phyloP scores from a whole-genome alignment of 2,329 filamentous ascomycete genomes.

The Monilinia aucupariae region DNA sequence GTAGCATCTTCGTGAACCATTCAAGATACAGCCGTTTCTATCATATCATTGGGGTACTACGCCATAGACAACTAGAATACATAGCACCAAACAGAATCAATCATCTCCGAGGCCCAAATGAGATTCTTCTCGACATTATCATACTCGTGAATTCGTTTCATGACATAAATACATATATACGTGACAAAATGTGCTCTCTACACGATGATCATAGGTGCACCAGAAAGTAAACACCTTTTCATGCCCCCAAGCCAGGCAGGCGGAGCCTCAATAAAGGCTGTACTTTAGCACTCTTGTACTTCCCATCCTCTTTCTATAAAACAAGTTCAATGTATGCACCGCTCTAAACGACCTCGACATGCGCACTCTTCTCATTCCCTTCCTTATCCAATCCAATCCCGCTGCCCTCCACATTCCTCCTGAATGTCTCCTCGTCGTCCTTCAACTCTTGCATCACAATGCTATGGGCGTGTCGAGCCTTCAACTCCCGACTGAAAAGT shows the following conservation, averaged over 20 bases:
- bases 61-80: too few species aligned
- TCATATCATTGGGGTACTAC: too few species aligned
- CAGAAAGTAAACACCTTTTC: background rate
- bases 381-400: conserved; percentile 19
- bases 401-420: conserved; percentile 14
- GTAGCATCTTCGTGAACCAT: too few species aligned
- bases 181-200: background rate
- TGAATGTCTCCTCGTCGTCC: conserved; percentile 27
- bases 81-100: too few species aligned
- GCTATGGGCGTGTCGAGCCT: conserved; percentile 26
- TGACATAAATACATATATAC: background rate
- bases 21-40: too few species aligned
- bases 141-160: background rate
- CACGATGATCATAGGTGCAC: background rate
- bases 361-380: conserved; percentile 22
- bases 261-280: too few species aligned
- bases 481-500: conserved; percentile 44
- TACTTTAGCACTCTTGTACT: too few species aligned
- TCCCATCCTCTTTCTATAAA: background rate
- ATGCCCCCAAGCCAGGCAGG: background rate
- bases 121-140: background rate
- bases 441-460: conserved; percentile 29
- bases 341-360: conserved; percentile 10
- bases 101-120: background rate
- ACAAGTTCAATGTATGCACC: background rate